Evolutionary conservation across 2,329 filamentous ascomycete species (phyloP).

Genomic region (Balansia obtecta): DNA sequence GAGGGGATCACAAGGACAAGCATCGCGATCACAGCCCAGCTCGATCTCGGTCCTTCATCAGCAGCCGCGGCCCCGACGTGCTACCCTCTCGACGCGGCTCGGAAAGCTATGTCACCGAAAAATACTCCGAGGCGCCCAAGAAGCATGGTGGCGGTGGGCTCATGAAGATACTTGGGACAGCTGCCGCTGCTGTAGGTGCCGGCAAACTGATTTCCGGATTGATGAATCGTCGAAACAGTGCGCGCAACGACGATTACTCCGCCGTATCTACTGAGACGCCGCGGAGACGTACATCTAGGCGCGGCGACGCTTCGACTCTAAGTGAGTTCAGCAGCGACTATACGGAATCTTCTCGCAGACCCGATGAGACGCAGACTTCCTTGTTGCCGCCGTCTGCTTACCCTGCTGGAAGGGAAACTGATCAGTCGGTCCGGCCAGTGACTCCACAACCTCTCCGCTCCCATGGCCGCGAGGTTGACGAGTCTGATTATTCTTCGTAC

Average conservation of each 20-base stretch:
- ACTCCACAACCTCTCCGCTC: conserved; percentile 37
- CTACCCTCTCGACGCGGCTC: conserved; percentile 40
- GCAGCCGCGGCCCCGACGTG: conserved; percentile 33
- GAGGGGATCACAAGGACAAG: conserved; percentile 30
- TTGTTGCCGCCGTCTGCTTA: conserved; percentile 35
- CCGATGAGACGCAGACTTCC: conserved; percentile 23
- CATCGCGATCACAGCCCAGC: conserved; percentile 30
- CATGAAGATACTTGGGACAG: conserved; percentile 45
- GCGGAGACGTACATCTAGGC: conserved; percentile 30
- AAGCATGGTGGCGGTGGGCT: conserved; percentile 38
- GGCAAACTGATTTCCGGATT: conserved; percentile 48
- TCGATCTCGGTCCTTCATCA: conserved; percentile 22
- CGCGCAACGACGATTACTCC: conserved; percentile 48
- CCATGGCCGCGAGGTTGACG: conserved; percentile 32
- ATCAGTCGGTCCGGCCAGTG: conserved; percentile 24
- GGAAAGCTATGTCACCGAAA: conserved; percentile 52
- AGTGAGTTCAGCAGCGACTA: conserved; percentile 43
- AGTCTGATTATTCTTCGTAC: conserved; percentile 48
- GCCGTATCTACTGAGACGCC: conserved; percentile 51
- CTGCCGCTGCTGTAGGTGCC: conserved; percentile 50
- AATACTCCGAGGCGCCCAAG: conserved; percentile 40
- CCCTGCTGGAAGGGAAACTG: conserved; percentile 26
- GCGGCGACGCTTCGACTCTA: conserved; percentile 21
- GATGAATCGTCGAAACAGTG: conserved; percentile 38
- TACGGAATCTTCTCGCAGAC: conserved; percentile 20